Conservation (phyloP, 148 eudicot genomes). For the Cornus florida region DNA sequence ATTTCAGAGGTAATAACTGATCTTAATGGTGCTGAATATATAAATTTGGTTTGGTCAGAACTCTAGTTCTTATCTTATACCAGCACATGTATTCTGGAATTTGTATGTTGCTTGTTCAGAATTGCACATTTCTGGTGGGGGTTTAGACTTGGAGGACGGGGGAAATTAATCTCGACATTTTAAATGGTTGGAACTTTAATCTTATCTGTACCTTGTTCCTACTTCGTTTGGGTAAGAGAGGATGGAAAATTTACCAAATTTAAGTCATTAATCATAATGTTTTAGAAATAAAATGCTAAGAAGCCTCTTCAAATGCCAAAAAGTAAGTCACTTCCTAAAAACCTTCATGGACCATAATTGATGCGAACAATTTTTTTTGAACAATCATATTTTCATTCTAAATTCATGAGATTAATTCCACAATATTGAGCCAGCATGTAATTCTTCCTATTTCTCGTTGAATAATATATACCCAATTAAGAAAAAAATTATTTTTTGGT, state of each 20-base stretch:
- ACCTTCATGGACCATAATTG: not conserved
- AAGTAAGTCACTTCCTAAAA: not conserved
- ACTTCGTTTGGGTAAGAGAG: not conserved
- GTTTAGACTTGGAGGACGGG: too few relatives aligned
- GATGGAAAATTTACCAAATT: not conserved
- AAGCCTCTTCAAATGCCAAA: not conserved
- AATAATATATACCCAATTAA: too few relatives aligned
- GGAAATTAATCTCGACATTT: not conserved
- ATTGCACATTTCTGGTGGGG: not conserved
- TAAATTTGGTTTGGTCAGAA: not conserved
- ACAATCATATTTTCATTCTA: not conserved
- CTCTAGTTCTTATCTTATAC: not conserved
- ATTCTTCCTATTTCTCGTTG: too few relatives aligned
- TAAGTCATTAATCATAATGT: not conserved
- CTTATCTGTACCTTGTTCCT: not conserved
- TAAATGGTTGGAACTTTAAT: not conserved
- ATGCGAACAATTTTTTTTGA: not conserved
- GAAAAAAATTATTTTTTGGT: not conserved
- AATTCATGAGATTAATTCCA: too few relatives aligned
- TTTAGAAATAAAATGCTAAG: not conserved
- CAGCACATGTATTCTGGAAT: not conserved
- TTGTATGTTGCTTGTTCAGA: not conserved
- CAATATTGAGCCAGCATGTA: too few relatives aligned
- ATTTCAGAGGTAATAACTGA: constrained; percentile 71
- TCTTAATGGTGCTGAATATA: not conserved